Conservation (phyloP, 257 asterid genomes). For the Petunia secreta region DNA sequence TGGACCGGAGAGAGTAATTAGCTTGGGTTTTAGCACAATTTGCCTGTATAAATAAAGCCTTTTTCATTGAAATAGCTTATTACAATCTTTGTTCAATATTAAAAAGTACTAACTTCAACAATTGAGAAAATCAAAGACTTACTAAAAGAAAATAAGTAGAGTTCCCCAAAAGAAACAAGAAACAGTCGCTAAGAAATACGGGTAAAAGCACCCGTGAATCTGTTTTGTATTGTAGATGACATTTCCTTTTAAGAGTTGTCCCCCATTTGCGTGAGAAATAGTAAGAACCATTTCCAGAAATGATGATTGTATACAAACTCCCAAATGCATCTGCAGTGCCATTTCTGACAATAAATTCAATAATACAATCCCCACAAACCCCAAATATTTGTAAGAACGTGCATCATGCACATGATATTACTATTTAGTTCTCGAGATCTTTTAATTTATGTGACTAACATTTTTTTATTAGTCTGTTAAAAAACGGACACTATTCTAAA, state of each 20-base stretch:
- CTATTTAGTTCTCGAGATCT: background rate
- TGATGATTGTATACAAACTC: background rate
- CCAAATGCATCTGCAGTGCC: background rate
- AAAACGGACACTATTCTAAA: no score
- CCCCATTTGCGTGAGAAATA: background rate
- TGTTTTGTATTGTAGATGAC: background rate
- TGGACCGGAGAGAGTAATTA: no score
- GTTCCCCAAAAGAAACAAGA: background rate
- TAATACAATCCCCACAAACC: background rate
- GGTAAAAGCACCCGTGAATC: slow-evolving; percentile 15
- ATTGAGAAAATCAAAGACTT: background rate
- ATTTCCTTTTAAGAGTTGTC: background rate
- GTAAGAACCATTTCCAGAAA: background rate
- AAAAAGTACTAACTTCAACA: background rate
- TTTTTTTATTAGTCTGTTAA: no score
- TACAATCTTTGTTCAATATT: background rate
- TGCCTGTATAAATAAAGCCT: no score
- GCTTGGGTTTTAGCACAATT: no score
- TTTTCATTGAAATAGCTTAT: background rate
- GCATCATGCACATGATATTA: background rate
- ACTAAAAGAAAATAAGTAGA: background rate
- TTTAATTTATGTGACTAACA: no score
- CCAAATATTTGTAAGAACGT: background rate
- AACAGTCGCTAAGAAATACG: background rate
- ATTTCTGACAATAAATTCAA: background rate